Evolutionary conservation across 2,329 filamentous ascomycete genomes (phyloP), one percentile per base, ranked within the genome.

Genomic region (Botryotinia globosa): DNA sequence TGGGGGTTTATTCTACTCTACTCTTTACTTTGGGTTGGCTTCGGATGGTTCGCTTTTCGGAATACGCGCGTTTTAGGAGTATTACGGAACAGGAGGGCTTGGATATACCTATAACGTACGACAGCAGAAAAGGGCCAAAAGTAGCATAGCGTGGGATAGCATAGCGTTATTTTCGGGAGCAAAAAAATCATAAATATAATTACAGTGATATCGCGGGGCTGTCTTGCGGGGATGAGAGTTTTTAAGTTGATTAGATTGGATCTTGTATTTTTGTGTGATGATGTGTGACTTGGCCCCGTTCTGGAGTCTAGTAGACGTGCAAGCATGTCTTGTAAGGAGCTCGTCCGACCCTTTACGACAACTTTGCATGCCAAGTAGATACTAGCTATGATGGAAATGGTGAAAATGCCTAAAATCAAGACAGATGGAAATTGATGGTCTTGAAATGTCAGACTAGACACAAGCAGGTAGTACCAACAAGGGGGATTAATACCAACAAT

Each of bases 1-100:
- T 67, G n/a, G 39, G n/a, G 44, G 2, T 67, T 67, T 0, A 25
- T 65, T 34, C 44, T 67, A 67, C 44, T 67, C 64, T 65, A 65
- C 63, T 67, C 45, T 67, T 39, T 66, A 10, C 37, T 51, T 20
- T 51, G 9, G 14, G 32, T 32, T 22, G 39, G 34, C 18, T 42
- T 39, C 16, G 39, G 61, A 59, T 34, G 16, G 42, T 32, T 20
- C 25, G 62, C 62, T 45, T 54, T 67, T 67, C 48, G 32, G 44
- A 34, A 37, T 66, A 37, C 22, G 32, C 18, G 44, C 44, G 12
- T 34, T 34, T 18, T 20, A 22, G 64, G 64, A 67, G 32, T n/a
- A 42, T 67, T 42, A 12, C 37, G 51, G 51, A 29, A 56, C 51
- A 25, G 48, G 45, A 16, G n/a, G 45, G 45, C 29, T 29, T 18